Evolutionary conservation across 2,329 filamentous ascomycete genomes (phyloP), one percentile per base, ranked within the genome.

Genomic region (Neonectria hederae): DNA sequence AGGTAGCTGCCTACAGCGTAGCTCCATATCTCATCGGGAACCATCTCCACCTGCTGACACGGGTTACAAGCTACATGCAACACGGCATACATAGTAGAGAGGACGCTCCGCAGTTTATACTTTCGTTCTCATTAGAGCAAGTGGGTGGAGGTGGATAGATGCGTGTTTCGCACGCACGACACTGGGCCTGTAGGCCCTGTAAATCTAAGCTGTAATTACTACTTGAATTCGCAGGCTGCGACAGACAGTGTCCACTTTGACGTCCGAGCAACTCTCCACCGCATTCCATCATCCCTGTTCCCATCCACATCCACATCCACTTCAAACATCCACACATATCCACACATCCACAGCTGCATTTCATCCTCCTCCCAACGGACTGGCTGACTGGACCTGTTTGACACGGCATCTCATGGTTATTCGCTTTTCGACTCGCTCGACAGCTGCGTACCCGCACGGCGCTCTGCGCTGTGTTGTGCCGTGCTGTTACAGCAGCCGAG

Each of bases 221-320:
- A 10, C 38, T 19, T 19, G 38, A 21, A 21, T n/a, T 10, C 35
- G 35, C 8, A 8, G 35, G 35, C 38, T 40, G 38, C 38, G 17
- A 40, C 38, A 40, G 38, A 40, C 38, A 9, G 48, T 24, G 26
- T 51, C 48, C 48, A 32, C 48, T 10, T 30, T 26, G 14, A 52
- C 28, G 48, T 52, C 48, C 48, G 48, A 52, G 48, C 48, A 32
- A 28, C n/a, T 52, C 48, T 9, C 46, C 46, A 51, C 28, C 19
- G 9, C 28, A 42, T 42, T 42, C n/a, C 38, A 42, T 48, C n/a
- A n/a, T 28, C 45, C 28, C 46, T 52, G 48, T 26, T 19, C 26
- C 9, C 26, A 32, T 28, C 28, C n/a, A 19, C 43, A 45, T 22
- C 42, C n/a, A 45, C 42, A 9, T 19, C 46, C 46, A 51, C 46